Evolutionary conservation across 164 flowering plant genomes (phyloP), one percentile per base, ranked within the genome.

Genomic region (Umbellularia californica): DNA sequence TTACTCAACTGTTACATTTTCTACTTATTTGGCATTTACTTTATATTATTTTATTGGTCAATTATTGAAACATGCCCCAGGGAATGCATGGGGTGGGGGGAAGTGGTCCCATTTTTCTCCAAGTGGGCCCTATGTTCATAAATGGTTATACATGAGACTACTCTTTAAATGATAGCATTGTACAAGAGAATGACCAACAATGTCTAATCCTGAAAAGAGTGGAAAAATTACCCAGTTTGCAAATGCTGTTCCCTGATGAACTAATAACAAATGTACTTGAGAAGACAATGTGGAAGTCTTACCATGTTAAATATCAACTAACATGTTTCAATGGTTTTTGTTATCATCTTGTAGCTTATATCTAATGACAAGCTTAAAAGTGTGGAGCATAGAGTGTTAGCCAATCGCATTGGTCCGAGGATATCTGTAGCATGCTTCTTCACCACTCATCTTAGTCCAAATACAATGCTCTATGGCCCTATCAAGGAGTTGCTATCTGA

Each of bases 291-390:
- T 58, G 63, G 63, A 3, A 17, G 63, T 5, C n/a, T 58, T 58
- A n/a, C 15, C 63, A 41, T 41, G 47, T 9, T 5, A 41, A 41
- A 41, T 41, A 41, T 41, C 68, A 27, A 22, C 68, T 27, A 69
- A 69, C 23, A 19, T 69, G 70, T 28, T 22, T n/a, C 1, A 2
- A 15, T 58, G 67, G 28, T 64, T 30, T 14, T 66, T 66, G 17
- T 28, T 12, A 1, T 69, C 41, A 20, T 67, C 24, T 2, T 80
- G 73, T 82, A 87, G 88, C 77, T 84, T 17, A 60, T 86, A 20
- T 70, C 83, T 5, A 88, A 88, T 41, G 87, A 79, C 66, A 79
- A 68, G 74, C 78, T 84, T 51, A 80, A 77, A 71, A 85, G 87
- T 55, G 76, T 65, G 5, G 72, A 81, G 17, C 87, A 87, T 58